phyloP scores from a whole-genome alignment of 768 basidiomycete species.

The Cantharellus cinnabarinus region DNA sequence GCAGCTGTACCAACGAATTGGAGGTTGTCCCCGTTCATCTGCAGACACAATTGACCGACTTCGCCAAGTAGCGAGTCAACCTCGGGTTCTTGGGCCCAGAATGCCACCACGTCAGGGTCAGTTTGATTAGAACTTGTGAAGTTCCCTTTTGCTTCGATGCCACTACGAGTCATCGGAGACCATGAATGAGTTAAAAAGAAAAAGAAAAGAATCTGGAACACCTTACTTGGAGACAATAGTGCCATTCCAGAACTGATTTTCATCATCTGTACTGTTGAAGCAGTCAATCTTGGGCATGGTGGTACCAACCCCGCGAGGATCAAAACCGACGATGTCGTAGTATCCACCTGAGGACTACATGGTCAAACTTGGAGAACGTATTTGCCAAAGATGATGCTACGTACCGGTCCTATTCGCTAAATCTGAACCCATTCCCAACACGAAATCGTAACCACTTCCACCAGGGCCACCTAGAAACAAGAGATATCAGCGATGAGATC shows the following conservation, averaged over 20 bases:
- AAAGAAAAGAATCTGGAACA: background rate
- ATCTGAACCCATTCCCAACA: background rate
- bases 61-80: background rate
- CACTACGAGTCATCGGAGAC: background rate
- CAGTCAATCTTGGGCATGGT: background rate
- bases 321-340: background rate
- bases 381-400: too few species aligned
- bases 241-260: background rate
- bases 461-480: background rate
- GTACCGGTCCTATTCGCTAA: too few species aligned
- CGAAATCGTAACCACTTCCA: background rate
- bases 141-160: conserved; percentile 3
- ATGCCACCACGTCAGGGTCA: background rate
- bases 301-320: conserved; percentile 2
- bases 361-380: too few species aligned
- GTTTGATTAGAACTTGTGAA: background rate
- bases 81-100: background rate
- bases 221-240: background rate
- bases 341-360: too few species aligned
- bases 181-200: background rate
- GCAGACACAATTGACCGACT: background rate
- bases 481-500: too few species aligned
- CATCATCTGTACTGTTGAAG: background rate
- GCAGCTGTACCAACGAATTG: conserved; percentile 1
- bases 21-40: background rate